Percentiles rank a stretch among this genome's conserved stretches.
These are phyloP conservation scores for Adansonia rubrostipa DNA, from an alignment of 441 rosid species.

Conservation along the genomic window DNA sequence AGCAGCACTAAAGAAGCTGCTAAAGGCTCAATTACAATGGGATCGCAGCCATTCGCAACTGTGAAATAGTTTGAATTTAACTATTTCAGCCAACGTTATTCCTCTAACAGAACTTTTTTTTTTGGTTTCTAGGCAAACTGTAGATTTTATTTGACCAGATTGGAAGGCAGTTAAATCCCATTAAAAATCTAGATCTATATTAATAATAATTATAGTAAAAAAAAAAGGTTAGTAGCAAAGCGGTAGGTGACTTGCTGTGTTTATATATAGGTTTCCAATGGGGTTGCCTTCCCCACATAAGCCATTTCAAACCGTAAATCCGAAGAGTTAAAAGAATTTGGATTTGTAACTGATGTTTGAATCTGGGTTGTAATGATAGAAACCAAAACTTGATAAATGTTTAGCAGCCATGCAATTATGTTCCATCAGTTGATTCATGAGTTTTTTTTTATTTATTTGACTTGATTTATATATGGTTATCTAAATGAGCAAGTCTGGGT, in stretches of 20 bases:
- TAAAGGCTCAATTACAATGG: constrained; percentile 80
- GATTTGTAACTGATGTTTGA: background rate
- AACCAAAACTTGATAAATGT: no score
- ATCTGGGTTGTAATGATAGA: no score
- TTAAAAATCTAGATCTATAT: constrained; percentile 13
- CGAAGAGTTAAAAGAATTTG: constrained; percentile 30
- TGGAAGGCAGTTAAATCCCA: constrained; percentile 17
- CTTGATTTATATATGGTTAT: no score
- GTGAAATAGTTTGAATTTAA: background rate
- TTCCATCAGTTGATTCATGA: no score
- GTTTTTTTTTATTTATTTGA: no score
- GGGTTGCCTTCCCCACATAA: constrained; percentile 17
- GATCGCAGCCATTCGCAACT: constrained; percentile 25
- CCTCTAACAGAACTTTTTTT: constrained; percentile 26
- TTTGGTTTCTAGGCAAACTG: constrained; percentile 37
- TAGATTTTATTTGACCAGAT: constrained; percentile 39
- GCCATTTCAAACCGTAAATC: constrained; percentile 21
- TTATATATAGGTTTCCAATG: constrained; percentile 28
- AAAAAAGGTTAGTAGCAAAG: constrained; percentile 15
- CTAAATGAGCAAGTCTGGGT: no score
- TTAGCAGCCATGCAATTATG: no score
- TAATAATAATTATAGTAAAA: background rate
- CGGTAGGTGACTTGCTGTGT: background rate
- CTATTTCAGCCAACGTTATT: background rate
- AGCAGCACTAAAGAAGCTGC: constrained; percentile 67